Percentiles rank a stretch among this genome's conserved stretches.
Conservation (phyloP, 352 stramenopile species). For the Halophytophthora batemanensis region DNA sequence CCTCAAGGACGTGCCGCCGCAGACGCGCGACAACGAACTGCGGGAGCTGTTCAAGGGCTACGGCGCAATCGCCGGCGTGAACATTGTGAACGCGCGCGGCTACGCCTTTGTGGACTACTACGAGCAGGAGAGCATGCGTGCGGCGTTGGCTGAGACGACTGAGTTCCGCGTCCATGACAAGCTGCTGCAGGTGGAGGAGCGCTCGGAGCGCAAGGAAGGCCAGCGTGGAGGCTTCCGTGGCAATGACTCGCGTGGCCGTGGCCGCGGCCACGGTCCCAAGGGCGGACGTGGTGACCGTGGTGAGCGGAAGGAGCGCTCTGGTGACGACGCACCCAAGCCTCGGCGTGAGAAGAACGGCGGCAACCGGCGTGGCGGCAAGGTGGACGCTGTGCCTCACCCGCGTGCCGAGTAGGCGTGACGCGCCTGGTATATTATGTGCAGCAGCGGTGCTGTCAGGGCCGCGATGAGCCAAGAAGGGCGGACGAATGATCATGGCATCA, state of each 20-base stretch:
- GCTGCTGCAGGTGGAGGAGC: constrained; percentile 71
- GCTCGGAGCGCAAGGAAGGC: constrained; percentile 67
- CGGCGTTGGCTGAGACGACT: constrained; percentile 56
- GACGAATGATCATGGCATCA: too few relatives aligned
- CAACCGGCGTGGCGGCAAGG: constrained; percentile 60
- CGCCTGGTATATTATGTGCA: constrained; percentile 26
- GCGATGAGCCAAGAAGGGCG: constrained; percentile 5
- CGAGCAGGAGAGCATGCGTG: constrained; percentile 75
- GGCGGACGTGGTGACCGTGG: constrained; percentile 41
- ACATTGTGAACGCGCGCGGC: constrained; percentile 46
- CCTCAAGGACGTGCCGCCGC: constrained; percentile 69
- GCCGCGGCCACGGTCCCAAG: constrained; percentile 44
- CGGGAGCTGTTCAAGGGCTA: constrained; percentile 80
- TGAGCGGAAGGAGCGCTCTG: constrained; percentile 68
- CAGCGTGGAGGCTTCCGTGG: constrained; percentile 55
- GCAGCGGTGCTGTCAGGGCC: constrained; percentile 10
- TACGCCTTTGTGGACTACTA: constrained; percentile 86
- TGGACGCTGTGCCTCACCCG: constrained; percentile 40
- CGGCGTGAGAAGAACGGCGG: constrained; percentile 62
- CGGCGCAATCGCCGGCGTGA: constrained; percentile 72
- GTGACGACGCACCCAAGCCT: constrained; percentile 39
- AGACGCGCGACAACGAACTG: constrained; percentile 73
- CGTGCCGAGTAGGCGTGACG: constrained; percentile 41
- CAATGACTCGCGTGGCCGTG: constrained; percentile 45
- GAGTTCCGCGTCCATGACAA: constrained; percentile 78